Base-by-base conservation (phyloP, 495 filamentous ascomycete species). In the Lentithecium fluviatile region DNA sequence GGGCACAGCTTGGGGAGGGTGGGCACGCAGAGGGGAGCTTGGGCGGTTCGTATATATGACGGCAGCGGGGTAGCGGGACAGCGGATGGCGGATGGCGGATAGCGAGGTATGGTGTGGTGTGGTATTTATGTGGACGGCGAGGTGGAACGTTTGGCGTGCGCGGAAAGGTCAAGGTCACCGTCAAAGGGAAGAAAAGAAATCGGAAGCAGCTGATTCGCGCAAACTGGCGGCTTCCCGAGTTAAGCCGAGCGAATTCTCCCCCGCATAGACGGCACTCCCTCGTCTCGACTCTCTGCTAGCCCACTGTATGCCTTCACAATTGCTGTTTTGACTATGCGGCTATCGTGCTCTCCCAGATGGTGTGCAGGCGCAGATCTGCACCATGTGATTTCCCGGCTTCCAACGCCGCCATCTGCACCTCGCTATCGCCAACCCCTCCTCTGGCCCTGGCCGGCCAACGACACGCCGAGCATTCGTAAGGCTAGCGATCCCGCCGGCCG, bases 141-240 rank as follows among this genome's bases (percentile, higher is more conserved):
- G 47, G 50, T 48, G 43, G 52, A 48, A 13, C 5, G 64, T 46
- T 53, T 24, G 53, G 52, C 38, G 45, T 21, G 29, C 17, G n/a
- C n/a, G n/a, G n/a, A n/a, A n/a, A 25, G n/a, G 47, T 15, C 26
- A 38, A 32, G 43, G 29, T 19, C 17, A 11, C n/a, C n/a, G 8
- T 34, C 52, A 40, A 66, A 57, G 56, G 58, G 64, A 58, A 58
- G 62, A 57, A 60, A 40, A 58, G 62, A 57, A 60, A 40, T 56
- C 62, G 62, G 62, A 53, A 60, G 61, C 62, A 60, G 45, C 51
- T 57, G 60, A 63, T 63, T 56, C 29, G 52, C 6, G 36, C n/a
- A 45, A 10, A 13, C 24, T 12, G 48, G 26, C 50, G 26, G 4
- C 8, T 34, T 48, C 48, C 58, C 47, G 51, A 24, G 37, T 42